phyloP scores from a whole-genome alignment of 768 basidiomycete species.

The Russula virescens region DNA sequence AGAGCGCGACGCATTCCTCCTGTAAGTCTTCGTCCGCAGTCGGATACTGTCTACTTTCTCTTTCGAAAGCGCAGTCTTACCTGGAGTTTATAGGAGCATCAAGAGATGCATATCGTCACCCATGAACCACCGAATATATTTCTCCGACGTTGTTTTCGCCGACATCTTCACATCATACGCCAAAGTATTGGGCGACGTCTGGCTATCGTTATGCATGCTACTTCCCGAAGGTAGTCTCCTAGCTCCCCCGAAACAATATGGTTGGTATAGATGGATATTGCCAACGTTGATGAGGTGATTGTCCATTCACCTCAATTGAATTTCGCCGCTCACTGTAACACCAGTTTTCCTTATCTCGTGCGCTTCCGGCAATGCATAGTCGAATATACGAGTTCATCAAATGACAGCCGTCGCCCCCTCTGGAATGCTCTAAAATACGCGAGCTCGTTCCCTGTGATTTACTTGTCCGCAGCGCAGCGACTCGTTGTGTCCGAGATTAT shows the following conservation, averaged over 20 bases:
- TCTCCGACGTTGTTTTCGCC: constrained; percentile 89
- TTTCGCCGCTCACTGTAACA: constrained; percentile 4
- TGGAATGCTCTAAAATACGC: constrained; percentile 96
- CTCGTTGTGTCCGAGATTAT: constrained; percentile 57
- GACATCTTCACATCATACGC: constrained; percentile 97
- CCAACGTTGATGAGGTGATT: constrained; percentile 81
- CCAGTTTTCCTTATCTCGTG: constrained; percentile 81
- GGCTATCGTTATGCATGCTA: constrained; percentile 86
- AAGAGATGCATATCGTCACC: constrained; percentile 71
- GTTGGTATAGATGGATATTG: constrained; percentile 67
- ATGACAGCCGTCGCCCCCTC: constrained; percentile 65
- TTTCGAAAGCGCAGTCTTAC: no score
- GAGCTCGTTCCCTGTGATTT: constrained; percentile 93
- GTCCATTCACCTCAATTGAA: neutral
- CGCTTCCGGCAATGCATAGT: constrained; percentile 92
- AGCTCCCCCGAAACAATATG: constrained; percentile 52
- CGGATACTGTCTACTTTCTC: no score
- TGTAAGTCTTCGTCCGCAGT: constrained; percentile 44
- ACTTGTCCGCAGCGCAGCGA: constrained; percentile 86
- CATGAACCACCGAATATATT: constrained; percentile 58
- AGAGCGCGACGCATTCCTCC: constrained; percentile 72
- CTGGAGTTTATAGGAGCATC: constrained; percentile 46
- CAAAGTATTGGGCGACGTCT: constrained; percentile 92
- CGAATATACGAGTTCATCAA: constrained; percentile 64
- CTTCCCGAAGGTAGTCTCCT: constrained; percentile 75